Conservation (phyloP, 2,329 filamentous ascomycete genomes). For the Mariannaea elegans region DNA sequence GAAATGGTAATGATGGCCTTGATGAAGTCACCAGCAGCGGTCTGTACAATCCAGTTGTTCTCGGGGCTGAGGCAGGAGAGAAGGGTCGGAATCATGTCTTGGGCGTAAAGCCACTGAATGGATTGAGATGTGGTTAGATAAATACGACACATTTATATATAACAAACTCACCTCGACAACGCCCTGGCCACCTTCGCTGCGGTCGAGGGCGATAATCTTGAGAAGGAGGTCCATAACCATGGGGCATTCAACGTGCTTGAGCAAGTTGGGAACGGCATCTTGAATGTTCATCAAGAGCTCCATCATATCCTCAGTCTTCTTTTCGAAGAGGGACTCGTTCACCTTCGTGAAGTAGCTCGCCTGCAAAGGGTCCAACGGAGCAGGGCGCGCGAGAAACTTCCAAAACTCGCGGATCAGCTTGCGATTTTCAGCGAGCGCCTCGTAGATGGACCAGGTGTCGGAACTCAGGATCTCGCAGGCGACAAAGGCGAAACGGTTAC, state of each 20-base stretch:
- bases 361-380: conserved; percentile 89
- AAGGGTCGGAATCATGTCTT: conserved; percentile 86
- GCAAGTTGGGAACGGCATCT: conserved; percentile 81
- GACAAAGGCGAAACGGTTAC: conserved; percentile 92
- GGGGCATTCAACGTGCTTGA: conserved; percentile 94
- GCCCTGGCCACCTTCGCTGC: conserved; percentile 88
- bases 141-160: neutral
- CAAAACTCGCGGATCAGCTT: conserved; percentile 85
- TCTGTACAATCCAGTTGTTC: conserved; percentile 89
- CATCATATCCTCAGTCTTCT: conserved; percentile 98
- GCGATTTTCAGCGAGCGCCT: conserved; percentile 88
- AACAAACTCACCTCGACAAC: conserved; percentile 81
- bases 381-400: conserved; percentile 84
- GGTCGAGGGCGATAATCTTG: conserved; percentile 96
- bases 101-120: conserved; percentile 85
- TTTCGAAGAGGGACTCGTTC: conserved; percentile 96
- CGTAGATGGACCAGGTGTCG: conserved; percentile 96
- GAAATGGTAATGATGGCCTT: conserved; percentile 99
- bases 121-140: conserved; percentile 26
- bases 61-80: conserved; percentile 88
- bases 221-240: conserved; percentile 98
- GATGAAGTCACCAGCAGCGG: conserved; percentile 94
- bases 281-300: conserved; percentile 86
- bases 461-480: conserved; percentile 93
- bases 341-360: conserved; percentile 99